Evolutionary conservation across 2,329 filamentous ascomycete species (phyloP).

Genomic region (Fusarium abutilonis): DNA sequence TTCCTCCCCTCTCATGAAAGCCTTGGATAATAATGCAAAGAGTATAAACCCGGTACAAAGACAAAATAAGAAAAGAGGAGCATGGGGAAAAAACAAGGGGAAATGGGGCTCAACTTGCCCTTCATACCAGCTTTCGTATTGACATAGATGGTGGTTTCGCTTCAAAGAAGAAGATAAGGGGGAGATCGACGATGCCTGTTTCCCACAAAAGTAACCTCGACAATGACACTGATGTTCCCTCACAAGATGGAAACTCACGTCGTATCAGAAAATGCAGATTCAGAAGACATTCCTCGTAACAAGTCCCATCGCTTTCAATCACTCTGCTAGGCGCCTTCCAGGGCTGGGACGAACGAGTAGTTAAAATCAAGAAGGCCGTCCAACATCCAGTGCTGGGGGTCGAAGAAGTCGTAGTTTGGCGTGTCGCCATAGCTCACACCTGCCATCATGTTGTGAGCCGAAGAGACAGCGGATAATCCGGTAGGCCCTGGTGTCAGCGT

Average conservation of each 20-base stretch:
- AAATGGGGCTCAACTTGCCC: constrained; percentile 1
- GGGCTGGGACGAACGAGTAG: constrained; percentile 67
- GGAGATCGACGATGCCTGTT: neutral
- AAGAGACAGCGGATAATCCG: constrained; percentile 54
- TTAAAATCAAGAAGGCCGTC: constrained; percentile 86
- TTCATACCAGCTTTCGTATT: constrained; percentile 11
- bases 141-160: constrained; percentile 1
- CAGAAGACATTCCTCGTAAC: neutral
- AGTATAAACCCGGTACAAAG: constrained; percentile 3
- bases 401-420: constrained; percentile 85
- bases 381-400: constrained; percentile 92
- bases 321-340: constrained; percentile 60
- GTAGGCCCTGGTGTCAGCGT: constrained; percentile 62
- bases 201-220: constrained; percentile 5
- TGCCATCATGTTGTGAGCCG: constrained; percentile 58
- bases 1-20: constrained; percentile 15
- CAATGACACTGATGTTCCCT: constrained; percentile 9
- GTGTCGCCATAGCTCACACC: constrained; percentile 71
- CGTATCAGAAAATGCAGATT: constrained; percentile 3
- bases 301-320: constrained; percentile 4
- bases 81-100: constrained; percentile 5
- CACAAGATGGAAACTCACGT: constrained; percentile 17
- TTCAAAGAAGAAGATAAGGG: neutral
- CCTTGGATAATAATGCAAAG: constrained; percentile 26
- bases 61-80: constrained; percentile 1